Evolutionary conservation across 2,329 filamentous ascomycete species (phyloP).

Genomic region (Cordyceps militaris): DNA sequence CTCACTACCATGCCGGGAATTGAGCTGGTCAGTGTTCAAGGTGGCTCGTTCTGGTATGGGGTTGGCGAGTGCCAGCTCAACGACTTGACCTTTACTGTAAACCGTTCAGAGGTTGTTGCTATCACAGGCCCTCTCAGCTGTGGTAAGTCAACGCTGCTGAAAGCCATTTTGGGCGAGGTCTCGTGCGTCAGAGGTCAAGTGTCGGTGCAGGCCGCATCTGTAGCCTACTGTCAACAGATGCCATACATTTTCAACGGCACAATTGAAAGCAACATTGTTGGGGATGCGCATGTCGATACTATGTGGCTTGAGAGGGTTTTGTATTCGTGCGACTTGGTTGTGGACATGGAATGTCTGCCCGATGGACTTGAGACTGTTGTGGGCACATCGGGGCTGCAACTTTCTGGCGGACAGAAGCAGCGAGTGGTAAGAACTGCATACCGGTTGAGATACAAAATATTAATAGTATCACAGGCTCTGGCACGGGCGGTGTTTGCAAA

Average conservation of each 20-base stretch:
- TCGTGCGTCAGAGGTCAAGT: background rate
- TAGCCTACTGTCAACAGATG: conserved; percentile 2
- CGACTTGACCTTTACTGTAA: conserved; percentile 1
- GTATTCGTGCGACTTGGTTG: background rate
- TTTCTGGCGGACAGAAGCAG: conserved; percentile 9
- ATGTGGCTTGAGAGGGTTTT: background rate
- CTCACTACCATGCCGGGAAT: background rate
- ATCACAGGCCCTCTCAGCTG: background rate
- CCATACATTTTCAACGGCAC: conserved; percentile 8
- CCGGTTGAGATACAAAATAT: background rate
- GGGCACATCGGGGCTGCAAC: conserved; percentile 3
- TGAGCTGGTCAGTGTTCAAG: background rate
- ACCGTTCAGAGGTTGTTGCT: background rate
- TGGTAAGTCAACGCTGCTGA: conserved; percentile 4
- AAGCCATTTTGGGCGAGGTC: background rate
- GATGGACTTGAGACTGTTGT: conserved; percentile 1
- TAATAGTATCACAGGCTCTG: conserved; percentile 14
- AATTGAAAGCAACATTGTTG: background rate
- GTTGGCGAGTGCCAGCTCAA: conserved; percentile 1
- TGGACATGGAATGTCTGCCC: background rate
- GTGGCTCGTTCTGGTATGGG: background rate
- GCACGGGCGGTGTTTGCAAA: background rate
- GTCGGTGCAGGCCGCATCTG: background rate
- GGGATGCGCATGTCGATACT: background rate
- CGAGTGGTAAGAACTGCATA: background rate